Base-by-base conservation (phyloP, 129 eudicot genomes). In the Lonicera japonica region DNA sequence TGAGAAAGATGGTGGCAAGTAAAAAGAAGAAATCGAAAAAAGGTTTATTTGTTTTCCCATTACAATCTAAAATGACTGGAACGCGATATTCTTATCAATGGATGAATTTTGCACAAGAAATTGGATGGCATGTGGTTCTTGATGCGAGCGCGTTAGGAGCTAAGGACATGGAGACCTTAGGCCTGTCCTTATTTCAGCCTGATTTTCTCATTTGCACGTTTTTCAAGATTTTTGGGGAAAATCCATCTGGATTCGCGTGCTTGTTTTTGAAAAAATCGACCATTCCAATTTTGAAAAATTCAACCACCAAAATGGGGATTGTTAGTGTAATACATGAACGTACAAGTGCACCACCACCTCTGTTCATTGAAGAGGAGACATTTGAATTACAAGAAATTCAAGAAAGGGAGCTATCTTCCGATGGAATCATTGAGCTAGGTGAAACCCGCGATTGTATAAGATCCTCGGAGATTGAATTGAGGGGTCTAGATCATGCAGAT, bases 161-260 rank as follows among this genome's bases (percentile, higher is more conserved):
- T 10, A 91, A 84, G 72, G 90, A 84, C 18, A 91, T 87, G 97
- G 97, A 91, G 60, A 91, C 97, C 0, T 69, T 90, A 38, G 97
- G 97, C 0, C 80, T 90, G 4, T 83, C 97, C 20, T 73, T 90
- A 23, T 84, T 90, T 56, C 82, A 62, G 29, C 97, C 97, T 0
- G 95, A 90, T 54, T 90, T 90, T 64, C 56, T 91, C 0, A 69
- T 91, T 52, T 87, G 84, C 70, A 81, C 96, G 0, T 91, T 87
- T 68, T 91, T 71, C 83, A 91, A 91, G 75, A 75, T 87, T 75
- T 91, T 91, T 14, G 96, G 97, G 11, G 79, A 81, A 8, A 83
- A 90, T 23, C 97, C 97, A 22, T 90, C 95, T 1, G 97, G 97
- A 4, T 90, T 90, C 58, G 85, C 94, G 70, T 90, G 97, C 73